These are phyloP conservation scores for Termitomyces sp. DNA, from an alignment of 768 basidiomycete genomes.

Conservation along the genomic window DNA sequence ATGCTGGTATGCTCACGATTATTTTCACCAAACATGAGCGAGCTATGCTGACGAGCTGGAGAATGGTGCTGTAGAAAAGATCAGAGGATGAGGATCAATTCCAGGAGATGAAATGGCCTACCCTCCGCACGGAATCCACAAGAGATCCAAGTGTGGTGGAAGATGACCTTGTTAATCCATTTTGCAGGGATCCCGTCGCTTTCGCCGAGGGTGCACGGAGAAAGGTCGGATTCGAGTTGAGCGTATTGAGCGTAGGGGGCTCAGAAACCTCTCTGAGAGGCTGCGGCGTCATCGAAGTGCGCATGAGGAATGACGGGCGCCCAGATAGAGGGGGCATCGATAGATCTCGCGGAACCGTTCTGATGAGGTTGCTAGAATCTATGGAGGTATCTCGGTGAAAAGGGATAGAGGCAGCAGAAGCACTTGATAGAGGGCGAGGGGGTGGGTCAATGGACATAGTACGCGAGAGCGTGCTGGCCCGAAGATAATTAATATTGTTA, in stretches of 20 bases:
- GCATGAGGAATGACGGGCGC: slow-evolving; percentile 57
- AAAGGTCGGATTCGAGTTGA: slow-evolving; percentile 66
- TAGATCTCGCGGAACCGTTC: slow-evolving; percentile 31
- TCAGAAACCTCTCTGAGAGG: slow-evolving; percentile 55
- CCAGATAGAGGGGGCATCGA: slow-evolving; percentile 44
- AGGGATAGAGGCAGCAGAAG: slow-evolving; percentile 38
- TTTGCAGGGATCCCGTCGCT: slow-evolving; percentile 19
- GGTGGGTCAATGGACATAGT: slow-evolving; percentile 78
- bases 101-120: slow-evolving; percentile 28
- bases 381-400: slow-evolving; percentile 36
- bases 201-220: slow-evolving; percentile 53
- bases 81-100: slow-evolving; percentile 2
- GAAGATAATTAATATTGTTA: slow-evolving; percentile 24
- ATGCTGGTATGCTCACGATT: slow-evolving; percentile 27
- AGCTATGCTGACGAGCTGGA: slow-evolving; percentile 47
- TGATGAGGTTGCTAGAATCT: slow-evolving; percentile 26
- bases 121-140: slow-evolving; percentile 51
- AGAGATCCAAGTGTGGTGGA: slow-evolving; percentile 57
- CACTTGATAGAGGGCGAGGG: slow-evolving; percentile 31
- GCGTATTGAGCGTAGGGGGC: slow-evolving; percentile 61
- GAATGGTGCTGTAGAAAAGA: slow-evolving; percentile 37
- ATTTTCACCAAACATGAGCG: slow-evolving; percentile 45
- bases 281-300: slow-evolving; percentile 69
- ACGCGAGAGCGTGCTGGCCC: slow-evolving; percentile 37
- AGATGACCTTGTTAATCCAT: slow-evolving; percentile 22